Evolutionary conservation across 1,284 basidiomycete species (phyloP), one percentile per base, ranked within the genome.

Genomic region (Schizophyllum commune): DNA sequence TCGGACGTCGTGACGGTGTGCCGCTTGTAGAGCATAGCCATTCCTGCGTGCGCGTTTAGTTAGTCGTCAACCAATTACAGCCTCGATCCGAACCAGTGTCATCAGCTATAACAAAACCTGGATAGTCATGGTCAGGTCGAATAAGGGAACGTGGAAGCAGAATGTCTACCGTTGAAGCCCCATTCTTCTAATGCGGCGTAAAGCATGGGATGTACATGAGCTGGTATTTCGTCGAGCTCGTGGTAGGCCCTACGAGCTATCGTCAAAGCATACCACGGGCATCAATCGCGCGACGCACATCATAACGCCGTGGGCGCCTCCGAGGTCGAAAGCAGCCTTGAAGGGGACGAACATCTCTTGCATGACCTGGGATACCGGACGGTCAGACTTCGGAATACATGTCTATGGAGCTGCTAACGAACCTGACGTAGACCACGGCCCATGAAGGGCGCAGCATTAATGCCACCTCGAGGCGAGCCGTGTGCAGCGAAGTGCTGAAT

Each of bases 401-500:
- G 13, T 39, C 7, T 13, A 39, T 13, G 13, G 6, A 39, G 7
- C 6, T 39, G 34, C 7, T 13, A 7, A 13, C 34, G 13, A 7
- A 39, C 34, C 34, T 39, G 34, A 13, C 71, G 65, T 11, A 55
- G 58, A 15, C 71, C 71, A 58, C 66, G 68, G 11, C 70, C 70
- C 54, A 67, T 70, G 57, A 66, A 72, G 0, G 71, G 70, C 1
- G 67, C 71, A 2, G 70, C 69, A 54, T 72, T 72, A 27, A 71
- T 60, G n/a, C 71, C 71, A 21, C 66, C 68, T 4, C 63, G 60
- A 13, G 71, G 66, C 47, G 67, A 68, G 9, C 71, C 71, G 39
- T 72, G 69, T n/a, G 67, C 71, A 21, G 68, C 70, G 62, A 72
- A 72, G 60, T 72, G 71, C 70, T 71, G 9, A 20, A 33, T 15